phyloP scores from a whole-genome alignment of 331 rosid species.

The Stylosanthes scabra region DNA sequence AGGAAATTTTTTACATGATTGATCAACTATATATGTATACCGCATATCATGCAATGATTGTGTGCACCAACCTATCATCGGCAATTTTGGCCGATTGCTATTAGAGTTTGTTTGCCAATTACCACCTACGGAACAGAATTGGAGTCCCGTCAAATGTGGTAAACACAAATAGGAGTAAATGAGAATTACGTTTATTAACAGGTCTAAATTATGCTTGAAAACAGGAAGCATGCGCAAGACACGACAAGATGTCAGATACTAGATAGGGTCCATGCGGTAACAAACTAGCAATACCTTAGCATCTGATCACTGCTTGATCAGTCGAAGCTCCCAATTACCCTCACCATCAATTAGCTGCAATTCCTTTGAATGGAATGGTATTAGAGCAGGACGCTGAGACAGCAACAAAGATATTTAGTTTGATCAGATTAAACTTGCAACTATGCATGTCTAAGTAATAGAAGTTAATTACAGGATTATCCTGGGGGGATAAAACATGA shows the following conservation, averaged over 20 bases:
- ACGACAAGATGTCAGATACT: conserved; percentile 7
- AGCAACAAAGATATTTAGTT: conserved; percentile 36
- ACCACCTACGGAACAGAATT: conserved; percentile 31
- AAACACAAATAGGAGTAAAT: conserved; percentile 8
- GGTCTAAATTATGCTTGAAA: conserved; percentile 24
- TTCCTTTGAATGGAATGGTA: conserved; percentile 79
- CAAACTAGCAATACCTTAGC: conserved; percentile 16
- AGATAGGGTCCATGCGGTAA: conserved; percentile 27
- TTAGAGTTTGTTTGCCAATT: conserved; percentile 21
- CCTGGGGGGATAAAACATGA: conserved; percentile 5
- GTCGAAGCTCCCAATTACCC: conserved; percentile 91
- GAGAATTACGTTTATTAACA: conserved; percentile 13
- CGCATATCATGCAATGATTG: conserved; percentile 29
- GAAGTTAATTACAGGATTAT: background rate
- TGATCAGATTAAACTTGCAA: conserved; percentile 12
- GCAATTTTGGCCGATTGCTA: conserved; percentile 22
- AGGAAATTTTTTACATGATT: conserved; percentile 40
- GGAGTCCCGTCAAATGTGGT: conserved; percentile 11
- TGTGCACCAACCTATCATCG: conserved; percentile 31
- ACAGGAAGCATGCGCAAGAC: conserved; percentile 32
- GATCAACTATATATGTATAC: conserved; percentile 27
- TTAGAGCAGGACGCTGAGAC: conserved; percentile 83
- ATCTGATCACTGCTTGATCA: conserved; percentile 57
- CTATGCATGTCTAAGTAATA: background rate
- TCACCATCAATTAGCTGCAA: conserved; percentile 86